phyloP scores from a whole-genome alignment of 2,329 filamentous ascomycete genomes.

The Aspergillus sergii region DNA sequence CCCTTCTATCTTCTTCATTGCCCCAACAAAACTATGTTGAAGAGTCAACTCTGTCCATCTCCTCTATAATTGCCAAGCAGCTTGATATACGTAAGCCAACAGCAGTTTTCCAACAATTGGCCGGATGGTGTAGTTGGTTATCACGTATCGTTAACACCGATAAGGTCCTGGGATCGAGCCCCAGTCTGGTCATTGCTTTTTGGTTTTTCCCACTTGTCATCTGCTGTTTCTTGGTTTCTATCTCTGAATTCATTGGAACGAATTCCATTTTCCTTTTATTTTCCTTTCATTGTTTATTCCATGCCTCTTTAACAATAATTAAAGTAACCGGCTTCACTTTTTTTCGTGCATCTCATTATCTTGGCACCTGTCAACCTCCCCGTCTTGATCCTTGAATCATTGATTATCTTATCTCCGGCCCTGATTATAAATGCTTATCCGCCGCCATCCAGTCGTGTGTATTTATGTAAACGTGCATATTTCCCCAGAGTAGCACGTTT shows the following conservation, averaged over 20 bases:
- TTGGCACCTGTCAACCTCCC: background rate
- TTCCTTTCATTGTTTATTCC: background rate
- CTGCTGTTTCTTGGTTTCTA: background rate
- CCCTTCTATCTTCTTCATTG: background rate
- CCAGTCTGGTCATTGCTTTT: slow-evolving; percentile 5
- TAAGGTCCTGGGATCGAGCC: slow-evolving; percentile 7
- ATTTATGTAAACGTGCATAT: background rate
- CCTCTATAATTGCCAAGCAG: rapidly evolving
- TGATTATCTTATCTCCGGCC: slow-evolving; percentile 9
- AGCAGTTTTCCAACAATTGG: slow-evolving; percentile 9
- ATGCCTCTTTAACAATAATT: background rate
- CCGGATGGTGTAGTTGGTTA: slow-evolving; percentile 37
- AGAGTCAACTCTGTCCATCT: rapidly evolving
- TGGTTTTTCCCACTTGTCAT: background rate
- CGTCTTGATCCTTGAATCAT: background rate
- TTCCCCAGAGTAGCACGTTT: background rate
- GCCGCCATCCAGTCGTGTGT: background rate
- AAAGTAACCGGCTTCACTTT: too few relatives aligned
- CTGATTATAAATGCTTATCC: slow-evolving; percentile 10
- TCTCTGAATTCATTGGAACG: too few relatives aligned
- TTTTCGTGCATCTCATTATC: too few relatives aligned
- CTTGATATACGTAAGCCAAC: background rate
- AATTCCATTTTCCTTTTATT: too few relatives aligned
- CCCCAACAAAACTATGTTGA: background rate
- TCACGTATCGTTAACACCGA: background rate